A percentile compares a stretch with the other conserved stretches of the same genome.
Evolutionary conservation across 495 filamentous ascomycete genomes (phyloP).

Genomic region (Penicillium salamii): DNA sequence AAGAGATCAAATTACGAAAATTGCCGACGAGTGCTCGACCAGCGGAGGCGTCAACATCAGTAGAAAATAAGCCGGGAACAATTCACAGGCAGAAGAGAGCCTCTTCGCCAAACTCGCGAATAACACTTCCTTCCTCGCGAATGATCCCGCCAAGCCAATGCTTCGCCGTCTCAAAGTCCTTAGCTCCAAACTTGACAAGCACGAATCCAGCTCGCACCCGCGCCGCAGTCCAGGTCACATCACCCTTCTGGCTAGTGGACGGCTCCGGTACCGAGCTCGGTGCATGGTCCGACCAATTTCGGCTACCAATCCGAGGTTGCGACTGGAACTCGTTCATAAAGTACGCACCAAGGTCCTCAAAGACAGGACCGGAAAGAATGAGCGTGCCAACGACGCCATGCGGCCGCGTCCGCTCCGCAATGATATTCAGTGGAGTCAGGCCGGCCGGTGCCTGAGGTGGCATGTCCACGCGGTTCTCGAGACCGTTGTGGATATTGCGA

Average conservation of each 20-base stretch:
- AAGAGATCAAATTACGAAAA: not conserved
- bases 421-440: constrained; percentile 26
- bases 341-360: constrained; percentile 61
- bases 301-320: constrained; percentile 79
- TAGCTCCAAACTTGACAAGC: constrained; percentile 79
- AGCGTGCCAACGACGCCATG: constrained; percentile 75
- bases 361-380: constrained; percentile 72
- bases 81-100: constrained; percentile 56
- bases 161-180: constrained; percentile 59
- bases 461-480: constrained; percentile 9
- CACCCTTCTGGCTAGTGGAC: constrained; percentile 46
- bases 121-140: constrained; percentile 54
- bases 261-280: constrained; percentile 29
- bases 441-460: constrained; percentile 9
- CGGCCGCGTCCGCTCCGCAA: constrained; percentile 42
- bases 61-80: not conserved
- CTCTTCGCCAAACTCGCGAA: constrained; percentile 60
- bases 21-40: not conserved
- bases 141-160: constrained; percentile 59
- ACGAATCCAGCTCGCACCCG: constrained; percentile 74
- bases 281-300: constrained; percentile 61
- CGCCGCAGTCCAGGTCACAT: constrained; percentile 82
- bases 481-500: constrained; percentile 9
- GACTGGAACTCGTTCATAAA: constrained; percentile 71
- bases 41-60: not conserved